phyloP scores from a whole-genome alignment of 2,329 filamentous ascomycete species.

The Xylaria arbuscula region DNA sequence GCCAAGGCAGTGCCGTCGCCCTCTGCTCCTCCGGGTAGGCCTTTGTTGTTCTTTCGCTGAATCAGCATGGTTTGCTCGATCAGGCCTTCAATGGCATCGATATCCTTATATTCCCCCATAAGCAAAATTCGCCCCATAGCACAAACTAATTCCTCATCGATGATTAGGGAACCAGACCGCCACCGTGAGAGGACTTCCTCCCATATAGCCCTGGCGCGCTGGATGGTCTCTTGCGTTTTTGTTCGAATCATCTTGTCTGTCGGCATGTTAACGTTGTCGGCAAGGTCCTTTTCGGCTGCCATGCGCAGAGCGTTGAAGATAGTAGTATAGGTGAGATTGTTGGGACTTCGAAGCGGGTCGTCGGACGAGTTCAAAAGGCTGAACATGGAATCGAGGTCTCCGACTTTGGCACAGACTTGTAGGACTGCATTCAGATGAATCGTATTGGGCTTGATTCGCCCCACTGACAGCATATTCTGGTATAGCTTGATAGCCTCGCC shows the following conservation, averaged over 20 bases:
- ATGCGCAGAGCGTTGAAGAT: constrained; percentile 81
- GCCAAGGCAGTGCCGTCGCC: constrained; percentile 5
- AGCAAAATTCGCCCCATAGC: constrained; percentile 85
- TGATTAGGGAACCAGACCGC: constrained; percentile 72
- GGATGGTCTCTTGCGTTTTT: constrained; percentile 61
- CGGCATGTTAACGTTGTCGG: constrained; percentile 28
- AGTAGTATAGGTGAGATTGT: constrained; percentile 81
- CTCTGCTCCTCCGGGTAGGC: constrained; percentile 38
- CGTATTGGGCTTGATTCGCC: constrained; percentile 75
- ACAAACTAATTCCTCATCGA: constrained; percentile 84
- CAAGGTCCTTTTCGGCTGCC: constrained; percentile 51
- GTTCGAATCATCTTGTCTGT: constrained; percentile 49
- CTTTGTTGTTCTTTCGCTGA: constrained; percentile 61
- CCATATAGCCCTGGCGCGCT: constrained; percentile 82
- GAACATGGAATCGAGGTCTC: constrained; percentile 85
- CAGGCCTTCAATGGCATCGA: constrained; percentile 77
- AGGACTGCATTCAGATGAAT: constrained; percentile 92
- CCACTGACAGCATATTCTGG: constrained; percentile 74
- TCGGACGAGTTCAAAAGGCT: constrained; percentile 78
- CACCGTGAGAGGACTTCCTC: constrained; percentile 81
- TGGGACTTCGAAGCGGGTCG: constrained; percentile 70
- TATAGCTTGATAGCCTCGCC: constrained; percentile 80
- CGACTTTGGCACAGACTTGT: constrained; percentile 78
- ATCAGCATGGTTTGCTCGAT: constrained; percentile 86
- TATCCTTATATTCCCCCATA: constrained; percentile 70